Evolutionary conservation across 176 grass and related monocot species (phyloP).

Genomic region (Leersia perrieri): DNA sequence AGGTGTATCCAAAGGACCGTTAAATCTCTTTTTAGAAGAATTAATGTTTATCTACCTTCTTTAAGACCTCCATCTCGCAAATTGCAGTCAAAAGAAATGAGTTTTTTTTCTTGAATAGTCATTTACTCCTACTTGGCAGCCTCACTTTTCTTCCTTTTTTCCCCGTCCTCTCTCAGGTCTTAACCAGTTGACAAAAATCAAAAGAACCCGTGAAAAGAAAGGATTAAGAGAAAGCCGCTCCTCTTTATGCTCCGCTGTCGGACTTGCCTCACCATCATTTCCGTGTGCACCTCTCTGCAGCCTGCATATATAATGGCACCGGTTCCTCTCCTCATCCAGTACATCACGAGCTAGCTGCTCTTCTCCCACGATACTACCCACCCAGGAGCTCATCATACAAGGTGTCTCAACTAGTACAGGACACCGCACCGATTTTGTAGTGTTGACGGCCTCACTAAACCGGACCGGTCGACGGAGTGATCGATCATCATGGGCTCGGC

Average conservation of each 20-base stretch:
- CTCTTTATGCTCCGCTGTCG: slow-evolving; percentile 50
- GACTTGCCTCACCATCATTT: slow-evolving; percentile 26
- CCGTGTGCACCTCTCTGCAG: background rate
- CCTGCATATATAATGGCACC: slow-evolving; percentile 40
- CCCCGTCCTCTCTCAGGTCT: background rate
- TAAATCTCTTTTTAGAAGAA: background rate
- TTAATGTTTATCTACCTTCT: background rate
- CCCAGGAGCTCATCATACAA: background rate
- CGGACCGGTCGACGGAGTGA: background rate
- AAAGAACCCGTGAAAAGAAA: slow-evolving; percentile 46
- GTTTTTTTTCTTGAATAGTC: too few relatives aligned
- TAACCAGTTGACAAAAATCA: slow-evolving; percentile 38
- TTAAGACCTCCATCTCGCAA: too few relatives aligned
- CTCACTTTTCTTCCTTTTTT: slow-evolving; percentile 13
- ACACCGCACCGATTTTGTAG: background rate
- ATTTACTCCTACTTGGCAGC: background rate
- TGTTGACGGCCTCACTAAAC: background rate
- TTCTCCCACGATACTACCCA: background rate
- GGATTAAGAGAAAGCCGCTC: slow-evolving; percentile 31
- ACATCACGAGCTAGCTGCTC: background rate
- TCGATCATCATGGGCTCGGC: slow-evolving; percentile 61
- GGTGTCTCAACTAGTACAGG: background rate
- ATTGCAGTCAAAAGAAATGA: too few relatives aligned
- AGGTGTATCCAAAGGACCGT: too few relatives aligned
- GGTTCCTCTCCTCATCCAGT: background rate